phyloP scores from a whole-genome alignment of 148 eudicot species.

The Cornus kousa region DNA sequence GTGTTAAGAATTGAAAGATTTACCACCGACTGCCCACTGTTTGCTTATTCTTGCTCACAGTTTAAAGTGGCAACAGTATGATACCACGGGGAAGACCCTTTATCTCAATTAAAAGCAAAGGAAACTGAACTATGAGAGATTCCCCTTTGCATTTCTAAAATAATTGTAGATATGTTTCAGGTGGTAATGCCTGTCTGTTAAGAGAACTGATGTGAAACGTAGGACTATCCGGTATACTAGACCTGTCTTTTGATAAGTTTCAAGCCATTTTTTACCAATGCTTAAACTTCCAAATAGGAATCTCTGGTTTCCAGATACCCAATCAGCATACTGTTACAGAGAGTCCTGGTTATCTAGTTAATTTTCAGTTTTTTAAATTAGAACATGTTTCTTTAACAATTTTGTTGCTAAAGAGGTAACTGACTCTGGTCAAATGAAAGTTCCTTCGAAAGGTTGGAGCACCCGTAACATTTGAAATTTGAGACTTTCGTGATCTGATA shows the following conservation, averaged over 20 bases:
- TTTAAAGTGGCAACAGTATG: neutral
- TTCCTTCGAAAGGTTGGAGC: neutral
- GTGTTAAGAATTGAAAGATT: neutral
- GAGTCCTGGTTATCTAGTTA: neutral
- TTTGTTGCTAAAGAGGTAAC: neutral
- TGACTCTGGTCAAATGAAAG: neutral
- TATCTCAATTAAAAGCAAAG: neutral
- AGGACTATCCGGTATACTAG: neutral
- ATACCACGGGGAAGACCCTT: neutral
- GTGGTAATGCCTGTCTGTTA: neutral
- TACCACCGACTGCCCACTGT: neutral
- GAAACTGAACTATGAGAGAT: neutral
- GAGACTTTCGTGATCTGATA: neutral
- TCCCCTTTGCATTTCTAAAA: neutral
- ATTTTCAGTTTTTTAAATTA: too few relatives aligned
- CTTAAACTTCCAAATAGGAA: neutral
- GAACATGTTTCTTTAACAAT: neutral
- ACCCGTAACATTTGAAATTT: neutral
- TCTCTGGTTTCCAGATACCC: neutral
- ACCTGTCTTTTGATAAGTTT: neutral
- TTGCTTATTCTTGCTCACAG: neutral
- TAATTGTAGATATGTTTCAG: neutral
- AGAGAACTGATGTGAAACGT: neutral
- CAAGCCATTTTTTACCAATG: neutral
- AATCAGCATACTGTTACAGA: neutral